Conservation (phyloP, 345 rosid genomes). For the Eutrema yunnanense region DNA sequence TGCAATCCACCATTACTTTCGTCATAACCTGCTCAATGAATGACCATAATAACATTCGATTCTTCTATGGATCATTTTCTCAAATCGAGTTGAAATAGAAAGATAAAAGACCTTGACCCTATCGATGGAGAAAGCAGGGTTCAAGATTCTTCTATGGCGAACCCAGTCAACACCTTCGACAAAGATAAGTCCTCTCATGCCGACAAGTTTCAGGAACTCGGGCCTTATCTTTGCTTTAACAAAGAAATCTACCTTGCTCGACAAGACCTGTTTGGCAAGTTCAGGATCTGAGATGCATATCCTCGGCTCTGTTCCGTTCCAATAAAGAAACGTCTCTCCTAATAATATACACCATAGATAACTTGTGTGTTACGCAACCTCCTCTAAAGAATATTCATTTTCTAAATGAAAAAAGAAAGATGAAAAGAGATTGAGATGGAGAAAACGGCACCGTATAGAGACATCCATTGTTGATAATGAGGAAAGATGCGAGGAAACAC, state of each 20-base stretch:
- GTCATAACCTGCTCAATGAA: slow-evolving; percentile 16
- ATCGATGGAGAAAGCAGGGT: slow-evolving; percentile 44
- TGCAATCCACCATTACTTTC: slow-evolving; percentile 28
- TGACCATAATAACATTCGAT: too few species aligned
- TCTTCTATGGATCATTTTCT: too few species aligned
- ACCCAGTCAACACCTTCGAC: slow-evolving; percentile 37
- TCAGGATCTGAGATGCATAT: slow-evolving; percentile 36
- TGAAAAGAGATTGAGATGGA: not conserved
- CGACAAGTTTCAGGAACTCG: slow-evolving; percentile 10
- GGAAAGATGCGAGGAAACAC: slow-evolving; percentile 19
- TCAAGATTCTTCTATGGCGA: slow-evolving; percentile 35
- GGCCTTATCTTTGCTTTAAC: slow-evolving; percentile 27
- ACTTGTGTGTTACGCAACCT: slow-evolving; percentile 4
- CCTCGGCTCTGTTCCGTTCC: slow-evolving; percentile 42
- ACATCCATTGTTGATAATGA: slow-evolving; percentile 16
- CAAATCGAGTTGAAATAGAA: too few species aligned
- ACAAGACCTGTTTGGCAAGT: slow-evolving; percentile 34
- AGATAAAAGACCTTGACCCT: slow-evolving; percentile 36
- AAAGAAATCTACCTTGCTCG: slow-evolving; percentile 38
- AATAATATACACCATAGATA: not conserved
- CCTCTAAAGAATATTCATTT: not conserved
- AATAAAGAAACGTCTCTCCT: slow-evolving; percentile 44
- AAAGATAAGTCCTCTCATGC: slow-evolving; percentile 32
- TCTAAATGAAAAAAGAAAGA: not conserved
- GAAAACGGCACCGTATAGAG: slow-evolving; percentile 22